Percentiles rank a stretch among this genome's conserved stretches.
These are phyloP conservation scores for Kwoniella dejecticola DNA, from an alignment of 768 basidiomycete genomes.

Conservation along the genomic window DNA sequence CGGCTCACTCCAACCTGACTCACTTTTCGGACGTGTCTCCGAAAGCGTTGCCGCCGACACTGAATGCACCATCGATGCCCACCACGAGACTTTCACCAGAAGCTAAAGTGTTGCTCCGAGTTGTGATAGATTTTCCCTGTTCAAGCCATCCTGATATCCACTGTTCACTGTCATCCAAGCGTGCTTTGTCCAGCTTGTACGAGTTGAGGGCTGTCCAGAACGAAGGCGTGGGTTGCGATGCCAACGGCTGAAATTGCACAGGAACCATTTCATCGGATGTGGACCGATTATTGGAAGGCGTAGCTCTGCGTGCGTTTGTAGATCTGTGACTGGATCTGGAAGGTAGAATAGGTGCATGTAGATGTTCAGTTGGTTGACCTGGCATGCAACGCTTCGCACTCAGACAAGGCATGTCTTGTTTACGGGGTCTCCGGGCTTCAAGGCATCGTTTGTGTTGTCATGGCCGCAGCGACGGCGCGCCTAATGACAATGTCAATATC, in stretches of 20 bases:
- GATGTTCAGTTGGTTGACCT: too few species aligned
- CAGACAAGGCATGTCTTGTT: too few species aligned
- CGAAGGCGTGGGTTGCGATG: conserved; percentile 80
- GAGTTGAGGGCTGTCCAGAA: conserved; percentile 91
- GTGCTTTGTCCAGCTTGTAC: conserved; percentile 87
- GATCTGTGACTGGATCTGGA: too few species aligned
- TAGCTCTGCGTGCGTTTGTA: too few species aligned
- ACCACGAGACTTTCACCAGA: not conserved
- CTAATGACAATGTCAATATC: too few species aligned
- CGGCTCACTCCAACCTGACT: not conserved
- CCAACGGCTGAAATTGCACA: conserved; percentile 86
- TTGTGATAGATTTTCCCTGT: conserved; percentile 60
- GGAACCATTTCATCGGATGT: conserved; percentile 42
- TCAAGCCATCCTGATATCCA: conserved; percentile 70
- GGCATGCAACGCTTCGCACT: too few species aligned
- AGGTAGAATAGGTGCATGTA: too few species aligned
- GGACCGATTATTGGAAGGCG: too few species aligned
- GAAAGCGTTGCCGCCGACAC: conserved; percentile 50
- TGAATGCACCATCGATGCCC: conserved; percentile 61
- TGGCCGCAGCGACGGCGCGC: too few species aligned
- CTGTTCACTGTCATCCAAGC: conserved; percentile 72
- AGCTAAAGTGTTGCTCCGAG: conserved; percentile 62
- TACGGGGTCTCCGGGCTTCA: too few species aligned
- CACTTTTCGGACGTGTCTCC: conserved; percentile 41
- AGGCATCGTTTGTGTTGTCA: too few species aligned